Base-by-base conservation (phyloP, 1,139 yeast species). In the Meyerozyma smithsonii region DNA sequence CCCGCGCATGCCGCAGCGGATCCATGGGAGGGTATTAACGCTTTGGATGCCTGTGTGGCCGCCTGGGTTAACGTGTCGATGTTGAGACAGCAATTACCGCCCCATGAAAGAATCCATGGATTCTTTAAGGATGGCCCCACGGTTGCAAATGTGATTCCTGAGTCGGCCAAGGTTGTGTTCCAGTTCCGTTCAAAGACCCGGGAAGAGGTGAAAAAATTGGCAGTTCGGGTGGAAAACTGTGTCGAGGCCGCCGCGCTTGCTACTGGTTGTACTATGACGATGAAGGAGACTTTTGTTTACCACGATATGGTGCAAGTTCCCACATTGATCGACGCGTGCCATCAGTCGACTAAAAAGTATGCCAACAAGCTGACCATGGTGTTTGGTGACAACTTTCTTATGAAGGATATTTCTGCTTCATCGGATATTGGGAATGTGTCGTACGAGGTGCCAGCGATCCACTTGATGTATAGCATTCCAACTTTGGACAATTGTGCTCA, bases 1-100 rank as follows among this genome's bases (percentile, higher is more conserved):
- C 41, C 44, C 15, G 52, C 55, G 6, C 55, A 51, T 38, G 55
- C 54, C 35, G 50, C 52, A 14, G 51, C 49, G 17, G 41, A 26
- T 33, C 55, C 55, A 14, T 50, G 51, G 51, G 48, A 46, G 8
- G 55, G 55, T 21, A 42, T 51, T 38, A 50, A 51, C 38, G 55
- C 55, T 16, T 42, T 50, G 28, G 55, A 51, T 40, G 52, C 52
- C 11, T 42, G 48, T 38, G 47, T 51, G n/a, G 41, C 46, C 15
- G 41, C 48, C 7, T 50, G 50, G 40, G 49, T 48, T 33, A 42
- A 51, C 30, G 38, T 48, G 18, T 47, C 52, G 18, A 47, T 51
- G 25, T 37, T 51, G 16, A 44, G 55, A 41, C 55, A 51, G 32
- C 55, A 51, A 32, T 46, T 51, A 19, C 36, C 35, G 41, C 47